phyloP scores from a whole-genome alignment of 169 alveolate species.

The Plasmodium relictum region DNA sequence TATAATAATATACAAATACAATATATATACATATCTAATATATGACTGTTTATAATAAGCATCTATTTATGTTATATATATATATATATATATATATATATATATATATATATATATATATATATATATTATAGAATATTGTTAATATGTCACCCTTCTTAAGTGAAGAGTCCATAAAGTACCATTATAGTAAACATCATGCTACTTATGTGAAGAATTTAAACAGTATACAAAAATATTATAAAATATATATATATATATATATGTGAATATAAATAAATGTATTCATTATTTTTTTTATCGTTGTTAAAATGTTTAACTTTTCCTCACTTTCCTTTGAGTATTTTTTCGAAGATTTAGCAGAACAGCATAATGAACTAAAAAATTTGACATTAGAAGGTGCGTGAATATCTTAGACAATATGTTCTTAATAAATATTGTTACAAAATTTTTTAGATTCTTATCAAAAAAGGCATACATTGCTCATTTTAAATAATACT shows the following conservation, averaged over 20 bases:
- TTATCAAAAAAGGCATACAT: no score
- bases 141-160: slow-evolving; percentile 90
- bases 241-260: neutral
- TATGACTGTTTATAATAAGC: slow-evolving; percentile 47
- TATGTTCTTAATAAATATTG: neutral
- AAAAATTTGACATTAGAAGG: slow-evolving; percentile 51
- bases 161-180: slow-evolving; percentile 88
- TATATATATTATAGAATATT: slow-evolving; percentile 83
- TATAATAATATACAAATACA: neutral
- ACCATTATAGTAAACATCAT: slow-evolving; percentile 94
- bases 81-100: neutral
- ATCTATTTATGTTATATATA: neutral
- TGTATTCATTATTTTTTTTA: neutral
- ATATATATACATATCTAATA: neutral
- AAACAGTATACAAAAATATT: slow-evolving; percentile 77
- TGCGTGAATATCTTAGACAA: neutral
- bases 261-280: neutral
- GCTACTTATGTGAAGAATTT: slow-evolving; percentile 91
- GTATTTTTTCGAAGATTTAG: slow-evolving; percentile 25
- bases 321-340: neutral
- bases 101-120: neutral
- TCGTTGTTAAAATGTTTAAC: neutral
- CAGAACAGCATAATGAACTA: slow-evolving; percentile 34
- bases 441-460: no score
- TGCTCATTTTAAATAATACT: neutral